phyloP scores from a whole-genome alignment of 1,284 basidiomycete genomes.

The Rhodotorula mucilaginosa region DNA sequence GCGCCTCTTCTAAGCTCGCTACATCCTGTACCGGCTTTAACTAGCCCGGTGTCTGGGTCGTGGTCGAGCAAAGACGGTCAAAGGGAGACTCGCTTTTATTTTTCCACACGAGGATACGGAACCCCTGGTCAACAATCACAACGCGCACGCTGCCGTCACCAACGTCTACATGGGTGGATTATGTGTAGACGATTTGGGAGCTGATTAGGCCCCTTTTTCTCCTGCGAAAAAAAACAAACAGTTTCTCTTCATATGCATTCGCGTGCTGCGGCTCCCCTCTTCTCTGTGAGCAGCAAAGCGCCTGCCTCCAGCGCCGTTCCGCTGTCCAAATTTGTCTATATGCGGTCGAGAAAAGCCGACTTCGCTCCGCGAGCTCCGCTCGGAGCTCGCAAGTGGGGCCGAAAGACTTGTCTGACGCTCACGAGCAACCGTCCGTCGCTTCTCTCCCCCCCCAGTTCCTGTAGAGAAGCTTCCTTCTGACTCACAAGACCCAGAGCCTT shows the following conservation, averaged over 20 bases:
- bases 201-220: conserved; percentile 13
- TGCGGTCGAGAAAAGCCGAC: too few relatives aligned
- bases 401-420: too few relatives aligned
- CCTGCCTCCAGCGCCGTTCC: neutral
- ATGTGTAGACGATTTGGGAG: conserved; percentile 29
- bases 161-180: conserved; percentile 20
- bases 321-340: too few relatives aligned
- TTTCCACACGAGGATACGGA: neutral
- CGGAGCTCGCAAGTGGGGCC: neutral
- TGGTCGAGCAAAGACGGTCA: conserved; percentile 7
- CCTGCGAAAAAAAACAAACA: neutral
- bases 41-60: neutral
- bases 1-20: conserved; percentile 33
- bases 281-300: too few relatives aligned
- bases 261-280: neutral
- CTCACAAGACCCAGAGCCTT: too few relatives aligned
- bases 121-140: conserved; percentile 13
- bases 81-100: neutral
- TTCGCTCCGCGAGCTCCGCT: too few relatives aligned
- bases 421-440: too few relatives aligned
- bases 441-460: neutral
- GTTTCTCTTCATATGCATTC: neutral
- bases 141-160: conserved; percentile 34
- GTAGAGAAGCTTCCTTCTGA: too few relatives aligned
- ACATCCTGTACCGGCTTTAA: neutral